phyloP scores from a whole-genome alignment of 169 alveolate species.

The Eimeria sp. region DNA sequence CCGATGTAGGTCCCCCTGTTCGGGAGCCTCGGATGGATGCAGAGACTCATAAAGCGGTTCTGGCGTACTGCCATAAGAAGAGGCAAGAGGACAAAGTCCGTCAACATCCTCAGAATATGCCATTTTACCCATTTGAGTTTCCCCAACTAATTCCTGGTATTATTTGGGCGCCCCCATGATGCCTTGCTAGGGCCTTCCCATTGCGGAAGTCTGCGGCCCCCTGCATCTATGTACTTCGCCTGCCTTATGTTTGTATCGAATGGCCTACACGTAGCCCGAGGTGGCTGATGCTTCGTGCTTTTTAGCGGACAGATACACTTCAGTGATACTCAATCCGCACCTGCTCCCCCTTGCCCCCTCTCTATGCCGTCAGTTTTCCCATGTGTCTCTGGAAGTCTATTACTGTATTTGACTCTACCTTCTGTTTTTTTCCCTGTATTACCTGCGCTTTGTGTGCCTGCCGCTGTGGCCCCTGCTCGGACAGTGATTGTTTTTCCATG shows the following conservation, averaged over 20 bases:
- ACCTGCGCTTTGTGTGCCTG: neutral
- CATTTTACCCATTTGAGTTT: neutral
- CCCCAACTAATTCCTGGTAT: neutral
- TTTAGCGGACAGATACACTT: neutral
- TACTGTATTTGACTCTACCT: neutral
- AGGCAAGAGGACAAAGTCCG: constrained; percentile 94
- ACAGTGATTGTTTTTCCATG: neutral
- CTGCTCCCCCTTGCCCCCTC: neutral
- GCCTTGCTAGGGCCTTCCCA: neutral
- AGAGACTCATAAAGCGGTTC: constrained; percentile 97
- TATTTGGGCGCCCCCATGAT: neutral
- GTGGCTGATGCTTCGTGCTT: neutral
- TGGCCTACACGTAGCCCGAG: neutral
- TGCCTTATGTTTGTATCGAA: neutral
- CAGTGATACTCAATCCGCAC: neutral
- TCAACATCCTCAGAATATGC: neutral
- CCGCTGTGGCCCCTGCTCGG: neutral
- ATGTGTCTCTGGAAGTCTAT: neutral
- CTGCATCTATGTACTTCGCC: neutral
- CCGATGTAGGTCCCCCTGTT: constrained; percentile 95
- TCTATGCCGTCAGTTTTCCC: neutral
- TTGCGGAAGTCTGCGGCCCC: neutral
- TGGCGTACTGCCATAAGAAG: constrained; percentile 96
- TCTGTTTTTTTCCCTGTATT: neutral
- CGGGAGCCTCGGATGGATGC: constrained; percentile 97